These are phyloP conservation scores for Chrysosporium keratinophilum DNA, from an alignment of 2,329 filamentous ascomycete genomes.

Conservation along the genomic window DNA sequence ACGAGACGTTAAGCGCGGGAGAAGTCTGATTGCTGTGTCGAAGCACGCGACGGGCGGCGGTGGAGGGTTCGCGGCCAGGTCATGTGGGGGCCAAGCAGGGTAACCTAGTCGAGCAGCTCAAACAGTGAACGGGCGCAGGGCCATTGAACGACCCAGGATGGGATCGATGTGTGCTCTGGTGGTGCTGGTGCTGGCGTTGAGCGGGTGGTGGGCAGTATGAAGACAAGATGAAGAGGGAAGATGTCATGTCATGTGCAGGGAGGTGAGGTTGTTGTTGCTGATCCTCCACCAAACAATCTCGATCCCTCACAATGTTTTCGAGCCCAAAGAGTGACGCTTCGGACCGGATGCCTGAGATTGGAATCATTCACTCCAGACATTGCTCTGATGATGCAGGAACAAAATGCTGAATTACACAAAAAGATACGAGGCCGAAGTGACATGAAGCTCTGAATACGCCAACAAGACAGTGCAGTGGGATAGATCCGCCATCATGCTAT, in stretches of 20 bases:
- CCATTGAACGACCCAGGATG: background rate
- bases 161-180: background rate
- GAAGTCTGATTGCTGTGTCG: constrained; percentile 5
- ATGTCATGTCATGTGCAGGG: constrained; percentile 10
- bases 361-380: background rate
- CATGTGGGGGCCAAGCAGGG: constrained; percentile 4
- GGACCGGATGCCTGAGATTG: constrained; percentile 1
- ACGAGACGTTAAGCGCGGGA: constrained; percentile 2
- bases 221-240: background rate
- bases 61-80: background rate
- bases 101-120: background rate
- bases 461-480: no score
- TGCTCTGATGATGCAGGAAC: background rate
- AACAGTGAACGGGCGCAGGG: background rate
- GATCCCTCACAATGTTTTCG: background rate
- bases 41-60: constrained; percentile 11
- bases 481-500: no score
- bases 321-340: constrained; percentile 5
- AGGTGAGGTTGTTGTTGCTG: background rate
- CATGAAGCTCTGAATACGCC: background rate
- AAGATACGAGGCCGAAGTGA: background rate
- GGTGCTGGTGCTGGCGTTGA: background rate
- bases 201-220: background rate
- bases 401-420: background rate
- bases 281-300: constrained; percentile 2